Conservation (phyloP, 2,329 filamentous ascomycete species). For the Chrysoporthe deuterocubensis region DNA sequence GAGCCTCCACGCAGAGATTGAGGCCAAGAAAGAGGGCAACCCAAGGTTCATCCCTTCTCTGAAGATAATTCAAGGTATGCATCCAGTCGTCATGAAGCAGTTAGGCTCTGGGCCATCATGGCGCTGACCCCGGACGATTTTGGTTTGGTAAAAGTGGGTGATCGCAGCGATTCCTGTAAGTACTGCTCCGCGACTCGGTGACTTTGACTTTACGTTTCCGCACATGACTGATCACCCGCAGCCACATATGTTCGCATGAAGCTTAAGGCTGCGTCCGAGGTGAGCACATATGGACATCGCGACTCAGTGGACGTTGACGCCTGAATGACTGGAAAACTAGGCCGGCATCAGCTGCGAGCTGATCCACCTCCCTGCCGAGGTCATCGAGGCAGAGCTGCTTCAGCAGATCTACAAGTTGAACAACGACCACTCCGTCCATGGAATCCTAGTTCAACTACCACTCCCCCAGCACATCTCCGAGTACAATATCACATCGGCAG, state of each 20-base stretch:
- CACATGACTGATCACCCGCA: conserved; percentile 44
- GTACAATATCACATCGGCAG: conserved; percentile 85
- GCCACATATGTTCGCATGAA: conserved; percentile 99
- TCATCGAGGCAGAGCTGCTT: conserved; percentile 84
- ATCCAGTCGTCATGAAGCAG: background rate
- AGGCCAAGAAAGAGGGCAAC: conserved; percentile 78
- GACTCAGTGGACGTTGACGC: conserved; percentile 17
- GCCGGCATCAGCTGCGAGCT: conserved; percentile 89
- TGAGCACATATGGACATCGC: conserved; percentile 43
- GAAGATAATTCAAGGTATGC: conserved; percentile 90
- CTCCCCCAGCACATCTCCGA: conserved; percentile 89
- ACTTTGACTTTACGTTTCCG: conserved; percentile 25
- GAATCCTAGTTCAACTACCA: conserved; percentile 92
- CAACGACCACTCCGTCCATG: conserved; percentile 83
- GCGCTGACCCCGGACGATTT: conserved; percentile 21
- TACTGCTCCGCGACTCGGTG: conserved; percentile 30
- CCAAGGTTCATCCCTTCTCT: conserved; percentile 86
- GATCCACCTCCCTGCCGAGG: conserved; percentile 79
- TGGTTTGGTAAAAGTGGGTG: conserved; percentile 67
- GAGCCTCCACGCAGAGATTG: conserved; percentile 78
- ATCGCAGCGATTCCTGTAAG: conserved; percentile 89
- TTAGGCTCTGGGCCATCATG: background rate
- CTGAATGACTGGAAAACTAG: conserved; percentile 46
- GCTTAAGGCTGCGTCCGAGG: conserved; percentile 92
- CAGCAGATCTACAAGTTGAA: conserved; percentile 82